Base-by-base conservation (phyloP, 768 basidiomycete species). In the Kwoniella sp. region DNA sequence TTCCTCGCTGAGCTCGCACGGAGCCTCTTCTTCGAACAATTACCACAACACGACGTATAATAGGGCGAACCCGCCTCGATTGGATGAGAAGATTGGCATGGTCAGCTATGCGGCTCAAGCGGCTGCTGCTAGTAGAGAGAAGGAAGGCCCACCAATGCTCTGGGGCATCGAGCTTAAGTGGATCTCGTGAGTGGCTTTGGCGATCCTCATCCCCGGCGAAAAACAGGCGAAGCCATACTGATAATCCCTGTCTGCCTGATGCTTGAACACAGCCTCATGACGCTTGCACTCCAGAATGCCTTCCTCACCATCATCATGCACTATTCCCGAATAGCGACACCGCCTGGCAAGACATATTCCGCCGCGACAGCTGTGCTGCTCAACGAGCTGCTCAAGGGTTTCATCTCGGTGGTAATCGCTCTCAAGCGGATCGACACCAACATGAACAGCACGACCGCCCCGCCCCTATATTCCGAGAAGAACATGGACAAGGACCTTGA, bases 361-460 rank as follows among this genome's bases (percentile, higher is more conserved):
- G 90, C 95, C n/a, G 92, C 92, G 13, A 87, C 91, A 5, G 94
- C 94, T 55, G 94, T 98, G 29, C 86, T 98, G 37, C 85, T 96
- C 82, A 94, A 91, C 82, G 95, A 98, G 82, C 86, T 97, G 52
- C 84, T 97, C 70, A 98, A 98, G 81, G 91, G 92, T 58, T 82
- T 85, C 51, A 93, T 98, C 72, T 96, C 94, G 5, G 83, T 94
- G 63, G 75, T 85, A 58, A 89, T 97, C 76, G 95, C 95, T n/a
- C 66, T 83, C 45, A 88, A 88, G 77, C 73, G 83, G 29, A 81
- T 81, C 86, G 89, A 71, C 82, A 87, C 57, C 51, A 73, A 76
- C 20, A 73, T 81, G 71, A 55, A 69, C 26, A 58, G 48, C 22
- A 57, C 64, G 13, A 38, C 71, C 5, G 52, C 70, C 11, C 64